phyloP scores from a whole-genome alignment of 164 flowering plant species.

The Annona cherimola region DNA sequence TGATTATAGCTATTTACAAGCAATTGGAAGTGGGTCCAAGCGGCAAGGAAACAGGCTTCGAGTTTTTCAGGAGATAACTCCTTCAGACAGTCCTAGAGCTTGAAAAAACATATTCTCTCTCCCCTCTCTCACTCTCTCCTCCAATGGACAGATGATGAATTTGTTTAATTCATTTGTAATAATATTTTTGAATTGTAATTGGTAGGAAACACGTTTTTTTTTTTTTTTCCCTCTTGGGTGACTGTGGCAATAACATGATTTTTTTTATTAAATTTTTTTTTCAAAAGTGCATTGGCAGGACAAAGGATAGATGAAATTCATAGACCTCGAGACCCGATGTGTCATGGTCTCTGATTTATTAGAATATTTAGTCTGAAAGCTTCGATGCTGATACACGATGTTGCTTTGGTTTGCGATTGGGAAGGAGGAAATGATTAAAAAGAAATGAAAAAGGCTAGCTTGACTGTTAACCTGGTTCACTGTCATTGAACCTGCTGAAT shows the following conservation, averaged over 20 bases:
- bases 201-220: background rate
- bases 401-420: no score
- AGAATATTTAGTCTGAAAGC: no score
- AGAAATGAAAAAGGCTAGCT: no score
- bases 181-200: background rate
- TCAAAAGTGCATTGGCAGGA: background rate
- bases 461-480: no score
- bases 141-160: background rate
- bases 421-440: no score
- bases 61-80: conserved; percentile 47
- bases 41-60: conserved; percentile 43
- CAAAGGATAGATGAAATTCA: background rate
- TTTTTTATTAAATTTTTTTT: no score
- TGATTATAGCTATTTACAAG: background rate
- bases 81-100: conserved; percentile 34
- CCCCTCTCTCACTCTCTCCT: background rate
- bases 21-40: conserved; percentile 11
- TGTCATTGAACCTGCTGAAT: no score
- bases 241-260: no score
- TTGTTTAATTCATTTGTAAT: background rate
- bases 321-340: no score
- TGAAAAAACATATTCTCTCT: background rate
- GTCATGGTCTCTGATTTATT: no score
- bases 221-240: no score
- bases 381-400: no score